Evolutionary conservation across 2,329 filamentous ascomycete species (phyloP).

Genomic region (Colletotrichum eremochloae): DNA sequence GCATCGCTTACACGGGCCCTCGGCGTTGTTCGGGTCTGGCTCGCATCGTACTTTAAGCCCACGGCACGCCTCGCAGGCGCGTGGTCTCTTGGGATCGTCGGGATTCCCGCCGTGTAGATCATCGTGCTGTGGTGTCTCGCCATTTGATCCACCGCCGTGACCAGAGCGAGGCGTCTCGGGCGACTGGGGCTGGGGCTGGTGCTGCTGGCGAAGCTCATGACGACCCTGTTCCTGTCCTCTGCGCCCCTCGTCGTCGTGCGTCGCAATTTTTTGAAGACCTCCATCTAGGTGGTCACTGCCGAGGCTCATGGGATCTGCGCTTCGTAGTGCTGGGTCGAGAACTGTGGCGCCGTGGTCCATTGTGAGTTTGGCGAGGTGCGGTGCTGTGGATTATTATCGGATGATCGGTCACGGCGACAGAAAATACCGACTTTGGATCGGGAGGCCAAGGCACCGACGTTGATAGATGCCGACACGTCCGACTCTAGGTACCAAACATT

Average conservation of each 20-base stretch:
- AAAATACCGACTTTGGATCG: slow-evolving; percentile 37
- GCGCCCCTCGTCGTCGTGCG: slow-evolving; percentile 1
- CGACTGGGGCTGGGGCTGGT: slow-evolving; percentile 17
- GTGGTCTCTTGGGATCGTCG: slow-evolving; percentile 72
- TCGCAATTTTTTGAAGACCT: not conserved
- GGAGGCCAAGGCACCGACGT: slow-evolving; percentile 10
- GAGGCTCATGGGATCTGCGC: slow-evolving; percentile 17
- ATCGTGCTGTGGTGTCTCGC: slow-evolving; percentile 34
- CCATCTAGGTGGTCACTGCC: not conserved
- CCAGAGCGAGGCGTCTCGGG: slow-evolving; percentile 33
- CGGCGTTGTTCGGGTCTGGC: slow-evolving; percentile 72
- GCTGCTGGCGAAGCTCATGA: slow-evolving; percentile 9
- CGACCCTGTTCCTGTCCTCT: slow-evolving; percentile 10
- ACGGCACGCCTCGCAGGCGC: slow-evolving; percentile 82
- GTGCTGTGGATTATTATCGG: slow-evolving; percentile 28
- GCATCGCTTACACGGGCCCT: slow-evolving; percentile 80
- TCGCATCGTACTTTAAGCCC: slow-evolving; percentile 89
- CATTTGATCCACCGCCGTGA: slow-evolving; percentile 24
- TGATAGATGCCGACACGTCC: slow-evolving; percentile 35
- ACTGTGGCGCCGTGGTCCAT: slow-evolving; percentile 36
- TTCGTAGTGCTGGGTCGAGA: slow-evolving; percentile 41
- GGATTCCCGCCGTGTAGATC: slow-evolving; percentile 40
- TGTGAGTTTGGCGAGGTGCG: slow-evolving; percentile 19
- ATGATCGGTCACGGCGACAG: slow-evolving; percentile 40
- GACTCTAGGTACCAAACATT: slow-evolving; percentile 26